Base-by-base conservation (phyloP, 768 basidiomycete species). In the Boletus vinaceobasis region DNA sequence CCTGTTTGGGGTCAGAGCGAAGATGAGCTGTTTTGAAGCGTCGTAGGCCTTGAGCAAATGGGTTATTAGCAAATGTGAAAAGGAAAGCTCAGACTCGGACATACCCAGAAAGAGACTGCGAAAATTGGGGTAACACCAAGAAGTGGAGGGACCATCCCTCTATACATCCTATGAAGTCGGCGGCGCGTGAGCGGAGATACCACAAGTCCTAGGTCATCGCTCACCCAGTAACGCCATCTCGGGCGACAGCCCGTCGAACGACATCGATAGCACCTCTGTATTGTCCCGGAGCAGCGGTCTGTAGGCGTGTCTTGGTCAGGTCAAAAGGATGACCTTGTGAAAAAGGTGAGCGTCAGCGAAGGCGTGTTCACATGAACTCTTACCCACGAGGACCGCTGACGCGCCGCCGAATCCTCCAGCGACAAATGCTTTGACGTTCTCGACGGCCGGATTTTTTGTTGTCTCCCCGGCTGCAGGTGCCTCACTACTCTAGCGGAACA, bases 71-170 rank as follows among this genome's bases (percentile, higher is more conserved):
- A 48, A 33, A 44, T 23, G 32, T 9, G 19, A 19, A 40, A 45
- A 37, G 50, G 14, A 31, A 29, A 38, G 5, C 38, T 39, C 7
- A 3, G 27, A 62, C 38, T 39, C 7, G 2, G 27, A 62, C 31
- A 54, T 71, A 94, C 95, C 95, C 95, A 98, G 78, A 99, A 98
- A 4, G 93, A 96, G 31, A 98, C 76, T 4, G 97, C 97, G 65
- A 99, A 99, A 66, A 98, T 98, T 33, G 97, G 97, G 5, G 97
- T 98, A 29, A 99, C 93, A 29, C 96, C 93, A 31, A 97, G 75
- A 54, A 98, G 73, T 42, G 95, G 95, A 33, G 95, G 94, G 4
- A 95, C 88, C 74, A 98, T 93, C 35, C 93, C 93, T 57, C 93
- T 89, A 66, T 94, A 96, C 68, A 96, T 67, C 29, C 92, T 94